Conservation (phyloP, 345 rosid genomes). For the Melastoma malabathricum region DNA sequence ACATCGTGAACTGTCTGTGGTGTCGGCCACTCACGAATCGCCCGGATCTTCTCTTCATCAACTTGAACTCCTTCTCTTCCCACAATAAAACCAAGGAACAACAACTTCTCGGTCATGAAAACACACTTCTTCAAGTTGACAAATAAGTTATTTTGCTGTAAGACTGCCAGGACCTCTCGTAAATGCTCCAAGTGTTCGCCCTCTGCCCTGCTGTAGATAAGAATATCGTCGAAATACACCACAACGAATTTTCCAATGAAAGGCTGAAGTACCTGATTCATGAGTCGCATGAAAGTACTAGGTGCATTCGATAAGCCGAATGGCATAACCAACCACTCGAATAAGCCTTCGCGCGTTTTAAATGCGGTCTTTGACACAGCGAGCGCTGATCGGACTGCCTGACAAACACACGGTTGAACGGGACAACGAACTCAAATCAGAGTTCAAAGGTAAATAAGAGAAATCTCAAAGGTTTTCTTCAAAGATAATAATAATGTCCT, state of each 20-base stretch:
- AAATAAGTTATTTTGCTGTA: conserved; percentile 1
- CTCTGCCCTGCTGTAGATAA: neutral
- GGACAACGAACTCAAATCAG: no score
- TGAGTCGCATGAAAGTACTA: neutral
- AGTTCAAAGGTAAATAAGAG: no score
- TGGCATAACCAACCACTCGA: neutral
- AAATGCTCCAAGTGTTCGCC: neutral
- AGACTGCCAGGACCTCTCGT: neutral
- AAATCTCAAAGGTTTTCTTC: no score
- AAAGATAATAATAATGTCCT: no score
- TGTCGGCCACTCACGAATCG: neutral
- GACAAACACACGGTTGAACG: no score
- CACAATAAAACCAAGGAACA: conserved; percentile 4
- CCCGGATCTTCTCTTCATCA: conserved; percentile 1
- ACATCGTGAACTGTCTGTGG: neutral
- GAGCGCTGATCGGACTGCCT: no score
- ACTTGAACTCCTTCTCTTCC: neutral
- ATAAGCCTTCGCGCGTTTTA: neutral
- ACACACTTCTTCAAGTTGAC: neutral
- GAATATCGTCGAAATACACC: neutral
- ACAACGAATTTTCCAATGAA: neutral
- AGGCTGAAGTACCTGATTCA: neutral
- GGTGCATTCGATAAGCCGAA: neutral
- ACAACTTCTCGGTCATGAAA: neutral
- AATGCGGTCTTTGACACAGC: conserved; percentile 8